Conservation (phyloP, 2,329 filamentous ascomycete species). For the Fusarium sp. region DNA sequence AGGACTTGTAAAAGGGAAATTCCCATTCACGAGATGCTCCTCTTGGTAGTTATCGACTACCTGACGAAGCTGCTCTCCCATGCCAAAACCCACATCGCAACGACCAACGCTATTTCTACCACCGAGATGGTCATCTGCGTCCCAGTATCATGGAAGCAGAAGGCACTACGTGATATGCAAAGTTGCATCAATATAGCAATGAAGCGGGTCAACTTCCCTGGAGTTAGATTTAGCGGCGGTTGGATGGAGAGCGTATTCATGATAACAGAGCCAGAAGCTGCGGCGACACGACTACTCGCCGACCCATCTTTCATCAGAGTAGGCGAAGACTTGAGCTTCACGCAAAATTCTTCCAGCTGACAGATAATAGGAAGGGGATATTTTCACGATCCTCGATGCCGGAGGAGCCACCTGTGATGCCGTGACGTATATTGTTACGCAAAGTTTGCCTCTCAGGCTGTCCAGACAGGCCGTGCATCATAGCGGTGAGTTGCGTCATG, state of each 20-base stretch:
- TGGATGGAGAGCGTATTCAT: background rate
- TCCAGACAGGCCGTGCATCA: background rate
- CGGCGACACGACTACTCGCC: background rate
- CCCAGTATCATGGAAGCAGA: background rate
- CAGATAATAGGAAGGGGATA: background rate
- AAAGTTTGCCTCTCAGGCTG: background rate
- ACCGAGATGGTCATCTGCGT: background rate
- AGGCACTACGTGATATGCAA: background rate
- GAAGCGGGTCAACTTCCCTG: background rate
- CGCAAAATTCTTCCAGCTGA: background rate
- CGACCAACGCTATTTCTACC: background rate
- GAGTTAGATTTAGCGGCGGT: background rate
- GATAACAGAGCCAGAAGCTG: constrained; percentile 11
- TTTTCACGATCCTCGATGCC: background rate
- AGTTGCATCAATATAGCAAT: background rate
- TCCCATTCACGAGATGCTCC: no score
- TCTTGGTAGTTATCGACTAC: no score
- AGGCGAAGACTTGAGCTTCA: no score
- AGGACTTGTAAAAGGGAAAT: no score
- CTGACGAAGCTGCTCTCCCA: background rate
- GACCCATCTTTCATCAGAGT: background rate
- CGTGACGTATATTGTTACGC: background rate
- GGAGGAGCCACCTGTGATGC: constrained; percentile 2
- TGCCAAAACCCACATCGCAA: background rate
- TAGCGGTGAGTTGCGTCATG: background rate